Percentiles rank a stretch among this genome's conserved stretches.
These are phyloP conservation scores for Ophiognomonia clavigignenti-juglandacearum DNA, from an alignment of 2,329 filamentous ascomycete genomes.

Conservation along the genomic window DNA sequence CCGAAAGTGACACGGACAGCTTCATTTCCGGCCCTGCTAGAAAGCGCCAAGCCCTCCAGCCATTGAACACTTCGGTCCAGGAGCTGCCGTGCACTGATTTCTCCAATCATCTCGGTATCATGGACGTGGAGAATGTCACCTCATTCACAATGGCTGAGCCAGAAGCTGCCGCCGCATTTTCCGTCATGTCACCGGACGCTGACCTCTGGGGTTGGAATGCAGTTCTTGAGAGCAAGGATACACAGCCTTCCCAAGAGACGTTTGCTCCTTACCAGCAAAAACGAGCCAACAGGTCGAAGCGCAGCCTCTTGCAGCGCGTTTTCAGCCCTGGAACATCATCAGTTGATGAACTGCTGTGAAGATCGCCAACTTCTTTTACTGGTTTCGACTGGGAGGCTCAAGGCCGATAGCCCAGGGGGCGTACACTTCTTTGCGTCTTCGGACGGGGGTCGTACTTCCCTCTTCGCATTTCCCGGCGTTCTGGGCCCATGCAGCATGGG, in stretches of 20 bases:
- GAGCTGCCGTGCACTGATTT: slow-evolving; percentile 26
- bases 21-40: slow-evolving; percentile 4
- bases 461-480: too few relatives aligned
- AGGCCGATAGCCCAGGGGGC: neutral
- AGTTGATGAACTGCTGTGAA: slow-evolving; percentile 3
- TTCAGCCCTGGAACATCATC: slow-evolving; percentile 10
- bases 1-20: slow-evolving; percentile 13
- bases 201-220: slow-evolving; percentile 27
- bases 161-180: slow-evolving; percentile 9
- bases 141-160: slow-evolving; percentile 14
- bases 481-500: slow-evolving; percentile 5
- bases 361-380: neutral
- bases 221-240: slow-evolving; percentile 16
- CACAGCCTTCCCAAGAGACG: slow-evolving; percentile 4
- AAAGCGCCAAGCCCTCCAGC: neutral
- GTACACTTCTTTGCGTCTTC: neutral
- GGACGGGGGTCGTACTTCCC: too few relatives aligned
- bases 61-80: slow-evolving; percentile 10
- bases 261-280: slow-evolving; percentile 3
- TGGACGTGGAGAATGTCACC: slow-evolving; percentile 7
- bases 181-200: slow-evolving; percentile 14
- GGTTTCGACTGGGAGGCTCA: slow-evolving; percentile 1
- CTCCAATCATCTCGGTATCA: slow-evolving; percentile 21
- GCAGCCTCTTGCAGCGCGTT: slow-evolving; percentile 15
- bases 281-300: slow-evolving; percentile 13